phyloP scores from a whole-genome alignment of 1,284 basidiomycete species.

The Paramarasmius palmivorus region DNA sequence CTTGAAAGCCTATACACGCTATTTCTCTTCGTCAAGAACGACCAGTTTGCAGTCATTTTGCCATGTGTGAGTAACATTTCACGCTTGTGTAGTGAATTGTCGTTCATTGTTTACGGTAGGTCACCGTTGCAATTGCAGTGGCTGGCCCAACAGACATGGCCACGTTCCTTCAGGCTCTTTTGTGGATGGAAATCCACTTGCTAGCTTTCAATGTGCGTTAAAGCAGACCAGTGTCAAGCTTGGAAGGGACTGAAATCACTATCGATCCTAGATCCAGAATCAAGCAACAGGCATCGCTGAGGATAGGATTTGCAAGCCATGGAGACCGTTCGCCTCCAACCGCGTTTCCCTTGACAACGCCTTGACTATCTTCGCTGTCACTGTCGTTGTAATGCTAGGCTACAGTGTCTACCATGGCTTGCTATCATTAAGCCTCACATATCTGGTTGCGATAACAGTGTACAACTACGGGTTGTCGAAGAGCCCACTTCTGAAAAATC shows the following conservation, averaged over 20 bases:
- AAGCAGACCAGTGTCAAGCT: too few species aligned
- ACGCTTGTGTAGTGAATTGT: too few species aligned
- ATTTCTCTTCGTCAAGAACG: too few species aligned
- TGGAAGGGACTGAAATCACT: background rate
- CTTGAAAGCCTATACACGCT: too few species aligned
- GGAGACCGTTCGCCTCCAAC: constrained; percentile 35
- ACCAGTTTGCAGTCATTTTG: too few species aligned
- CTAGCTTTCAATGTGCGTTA: too few species aligned
- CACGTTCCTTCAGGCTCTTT: too few species aligned
- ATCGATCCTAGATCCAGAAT: background rate
- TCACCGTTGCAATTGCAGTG: too few species aligned
- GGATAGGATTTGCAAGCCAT: constrained; percentile 34
- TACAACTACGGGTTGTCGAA: constrained; percentile 35
- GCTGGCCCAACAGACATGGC: too few species aligned
- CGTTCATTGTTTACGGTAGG: too few species aligned
- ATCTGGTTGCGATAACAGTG: constrained; percentile 27
- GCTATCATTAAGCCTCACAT: constrained; percentile 24
- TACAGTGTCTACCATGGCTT: constrained; percentile 23
- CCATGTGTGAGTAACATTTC: too few species aligned
- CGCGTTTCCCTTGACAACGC: constrained; percentile 31
- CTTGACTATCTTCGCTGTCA: constrained; percentile 24
- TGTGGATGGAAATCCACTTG: too few species aligned
- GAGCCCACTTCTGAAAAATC: constrained; percentile 32
- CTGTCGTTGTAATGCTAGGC: constrained; percentile 24
- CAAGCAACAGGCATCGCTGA: constrained; percentile 27